phyloP scores from a whole-genome alignment of 495 filamentous ascomycete species.

The Aeminium ludgeri region DNA sequence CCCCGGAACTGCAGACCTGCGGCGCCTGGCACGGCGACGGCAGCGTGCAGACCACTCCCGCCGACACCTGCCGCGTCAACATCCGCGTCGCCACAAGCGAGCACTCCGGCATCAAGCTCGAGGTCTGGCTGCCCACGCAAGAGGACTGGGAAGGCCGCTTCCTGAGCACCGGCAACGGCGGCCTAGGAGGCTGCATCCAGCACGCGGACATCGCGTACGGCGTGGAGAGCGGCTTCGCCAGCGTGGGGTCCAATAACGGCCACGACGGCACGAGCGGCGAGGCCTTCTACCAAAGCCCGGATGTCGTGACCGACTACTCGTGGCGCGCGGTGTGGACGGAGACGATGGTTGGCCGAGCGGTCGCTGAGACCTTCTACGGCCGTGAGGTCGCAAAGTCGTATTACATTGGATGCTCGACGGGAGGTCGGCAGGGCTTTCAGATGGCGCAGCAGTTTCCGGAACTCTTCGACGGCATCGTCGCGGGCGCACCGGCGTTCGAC shows the following conservation, averaged over 20 bases:
- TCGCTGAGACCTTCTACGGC: slow-evolving; percentile 33
- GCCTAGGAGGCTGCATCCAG: slow-evolving; percentile 17
- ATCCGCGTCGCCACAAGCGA: slow-evolving; percentile 39
- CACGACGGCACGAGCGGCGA: slow-evolving; percentile 7
- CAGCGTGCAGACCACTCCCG: background rate
- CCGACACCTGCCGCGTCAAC: slow-evolving; percentile 39
- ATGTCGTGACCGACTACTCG: slow-evolving; percentile 16
- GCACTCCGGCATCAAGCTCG: slow-evolving; percentile 36
- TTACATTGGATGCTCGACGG: slow-evolving; percentile 41
- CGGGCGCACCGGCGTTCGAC: slow-evolving; percentile 22
- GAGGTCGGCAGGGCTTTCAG: slow-evolving; percentile 38
- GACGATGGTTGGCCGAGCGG: slow-evolving; percentile 28
- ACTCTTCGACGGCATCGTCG: slow-evolving; percentile 34
- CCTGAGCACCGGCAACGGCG: slow-evolving; percentile 21
- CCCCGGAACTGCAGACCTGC: slow-evolving; percentile 2
- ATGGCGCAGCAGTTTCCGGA: slow-evolving; percentile 33
- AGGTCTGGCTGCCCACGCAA: slow-evolving; percentile 38
- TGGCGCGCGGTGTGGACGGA: slow-evolving; percentile 24
- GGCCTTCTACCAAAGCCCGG: slow-evolving; percentile 42
- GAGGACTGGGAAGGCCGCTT: slow-evolving; percentile 19
- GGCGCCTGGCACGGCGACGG: background rate
- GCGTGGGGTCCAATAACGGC: slow-evolving; percentile 27
- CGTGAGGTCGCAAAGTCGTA: slow-evolving; percentile 32
- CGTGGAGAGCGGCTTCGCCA: slow-evolving; percentile 35
- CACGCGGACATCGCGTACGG: slow-evolving; percentile 18